These are phyloP conservation scores for Exophiala bonariae DNA, from an alignment of 2,329 filamentous ascomycete species.

Conservation along the genomic window DNA sequence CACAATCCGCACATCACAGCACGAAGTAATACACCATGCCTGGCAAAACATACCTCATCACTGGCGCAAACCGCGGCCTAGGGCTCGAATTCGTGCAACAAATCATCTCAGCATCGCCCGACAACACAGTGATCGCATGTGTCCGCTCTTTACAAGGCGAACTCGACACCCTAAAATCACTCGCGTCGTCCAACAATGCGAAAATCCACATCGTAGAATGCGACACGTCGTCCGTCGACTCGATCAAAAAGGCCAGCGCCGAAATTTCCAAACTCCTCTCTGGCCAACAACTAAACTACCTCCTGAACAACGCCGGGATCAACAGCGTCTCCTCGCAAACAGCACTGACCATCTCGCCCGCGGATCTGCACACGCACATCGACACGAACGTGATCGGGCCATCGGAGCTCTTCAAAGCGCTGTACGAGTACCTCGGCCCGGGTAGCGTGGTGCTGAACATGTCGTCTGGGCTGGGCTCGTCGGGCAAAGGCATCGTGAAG, in stretches of 20 bases:
- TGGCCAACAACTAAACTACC: slow-evolving; percentile 8
- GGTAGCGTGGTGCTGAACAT: slow-evolving; percentile 20
- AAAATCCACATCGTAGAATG: slow-evolving; percentile 22
- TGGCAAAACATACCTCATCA: slow-evolving; percentile 26
- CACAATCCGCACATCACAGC: too few species aligned
- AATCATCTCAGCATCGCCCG: neutral
- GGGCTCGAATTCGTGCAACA: slow-evolving; percentile 26
- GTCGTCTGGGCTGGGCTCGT: slow-evolving; percentile 20
- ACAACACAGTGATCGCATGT: slow-evolving; percentile 21
- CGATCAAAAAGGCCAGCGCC: slow-evolving; percentile 11
- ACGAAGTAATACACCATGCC: too few species aligned
- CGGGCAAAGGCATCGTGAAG: slow-evolving; percentile 10
- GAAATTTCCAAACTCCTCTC: slow-evolving; percentile 4
- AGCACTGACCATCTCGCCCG: slow-evolving; percentile 13
- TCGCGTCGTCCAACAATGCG: neutral
- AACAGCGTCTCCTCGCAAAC: slow-evolving; percentile 13
- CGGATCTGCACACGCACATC: slow-evolving; percentile 14
- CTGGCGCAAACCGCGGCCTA: slow-evolving; percentile 33
- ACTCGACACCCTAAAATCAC: slow-evolving; percentile 5
- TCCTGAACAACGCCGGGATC: slow-evolving; percentile 25
- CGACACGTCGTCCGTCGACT: slow-evolving; percentile 12
- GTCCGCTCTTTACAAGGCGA: slow-evolving; percentile 7
- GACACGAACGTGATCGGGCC: slow-evolving; percentile 34
- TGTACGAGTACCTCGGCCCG: slow-evolving; percentile 27
- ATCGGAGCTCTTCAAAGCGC: slow-evolving; percentile 29